Percentiles rank a stretch among this genome's conserved stretches.
These are phyloP conservation scores for Haplosporangium gracile DNA, from an alignment of 192 early-diverging fungal genomes.

Conservation along the genomic window DNA sequence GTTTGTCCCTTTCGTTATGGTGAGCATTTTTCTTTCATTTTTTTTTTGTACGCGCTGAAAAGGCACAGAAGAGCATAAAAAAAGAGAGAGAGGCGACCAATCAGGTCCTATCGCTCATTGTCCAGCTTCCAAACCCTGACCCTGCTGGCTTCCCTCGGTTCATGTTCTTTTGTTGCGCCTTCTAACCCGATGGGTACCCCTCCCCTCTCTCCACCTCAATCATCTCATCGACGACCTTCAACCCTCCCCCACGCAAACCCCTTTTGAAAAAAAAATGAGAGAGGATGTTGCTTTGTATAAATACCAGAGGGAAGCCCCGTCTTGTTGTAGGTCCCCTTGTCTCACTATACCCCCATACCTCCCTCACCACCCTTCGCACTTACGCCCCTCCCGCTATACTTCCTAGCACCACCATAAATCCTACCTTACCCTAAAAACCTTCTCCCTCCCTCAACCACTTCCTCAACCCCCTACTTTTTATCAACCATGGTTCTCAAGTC, in stretches of 20 bases:
- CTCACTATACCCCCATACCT: conserved; percentile 18
- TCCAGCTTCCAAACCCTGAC: not conserved
- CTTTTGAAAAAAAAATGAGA: too few species aligned
- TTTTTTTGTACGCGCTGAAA: not conserved
- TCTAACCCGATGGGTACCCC: not conserved
- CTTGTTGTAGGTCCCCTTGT: not conserved
- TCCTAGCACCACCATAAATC: conserved; percentile 20
- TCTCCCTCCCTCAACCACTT: not conserved
- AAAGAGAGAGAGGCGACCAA: not conserved
- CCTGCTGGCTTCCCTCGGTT: not conserved
- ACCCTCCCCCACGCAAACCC: not conserved
- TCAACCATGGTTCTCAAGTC: conserved; percentile 41
- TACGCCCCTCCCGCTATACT: conserved; percentile 34
- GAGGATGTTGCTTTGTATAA: not conserved
- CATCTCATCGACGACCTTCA: not conserved
- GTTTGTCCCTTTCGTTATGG: not conserved
- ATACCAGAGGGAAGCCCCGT: conserved; percentile 10
- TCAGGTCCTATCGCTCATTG: not conserved
- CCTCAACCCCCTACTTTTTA: not conserved
- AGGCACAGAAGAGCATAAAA: not conserved
- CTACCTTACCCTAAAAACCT: not conserved
- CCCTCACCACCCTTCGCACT: not conserved
- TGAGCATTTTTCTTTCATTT: conserved; percentile 1
- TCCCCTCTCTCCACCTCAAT: not conserved
- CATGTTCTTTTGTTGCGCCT: not conserved